Evolutionary conservation across 805 yeast species (phyloP).

Genomic region (Candida vartiovaarae): DNA sequence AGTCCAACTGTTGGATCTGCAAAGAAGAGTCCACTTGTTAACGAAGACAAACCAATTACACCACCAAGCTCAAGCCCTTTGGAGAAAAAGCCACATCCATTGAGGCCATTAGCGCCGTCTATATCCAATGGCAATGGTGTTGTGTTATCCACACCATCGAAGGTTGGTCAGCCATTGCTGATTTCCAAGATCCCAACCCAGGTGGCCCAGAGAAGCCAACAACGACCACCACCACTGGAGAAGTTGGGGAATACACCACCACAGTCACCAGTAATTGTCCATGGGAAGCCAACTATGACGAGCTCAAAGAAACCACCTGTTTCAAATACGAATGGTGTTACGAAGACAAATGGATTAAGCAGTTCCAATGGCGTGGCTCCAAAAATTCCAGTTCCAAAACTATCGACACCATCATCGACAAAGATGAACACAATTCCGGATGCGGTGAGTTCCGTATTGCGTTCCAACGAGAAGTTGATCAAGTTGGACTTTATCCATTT

Average conservation of each 20-base stretch:
- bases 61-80: too few relatives aligned
- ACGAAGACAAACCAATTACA: too few relatives aligned
- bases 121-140: constrained; percentile 3
- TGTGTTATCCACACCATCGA: not conserved
- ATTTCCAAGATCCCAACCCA: not conserved
- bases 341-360: constrained; percentile 12
- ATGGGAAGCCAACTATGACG: too few relatives aligned
- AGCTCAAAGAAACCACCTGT: constrained; percentile 1
- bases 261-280: too few relatives aligned
- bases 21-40: too few relatives aligned
- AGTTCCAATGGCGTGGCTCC: constrained; percentile 3
- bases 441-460: not conserved
- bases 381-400: constrained; percentile 15
- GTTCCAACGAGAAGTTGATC: constrained; percentile 10
- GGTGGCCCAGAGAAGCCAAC: not conserved
- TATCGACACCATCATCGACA: constrained; percentile 1
- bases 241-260: too few relatives aligned
- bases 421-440: not conserved
- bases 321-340: too few relatives aligned
- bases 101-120: not conserved
- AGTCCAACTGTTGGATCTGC: too few relatives aligned
- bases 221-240: too few relatives aligned
- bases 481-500: constrained; percentile 20
- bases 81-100: not conserved
- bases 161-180: not conserved